A percentile compares a stretch with the other conserved stretches of the same genome.
Evolutionary conservation across 176 grass and related monocot genomes (phyloP).

Genomic region (Pontederia paniculata): DNA sequence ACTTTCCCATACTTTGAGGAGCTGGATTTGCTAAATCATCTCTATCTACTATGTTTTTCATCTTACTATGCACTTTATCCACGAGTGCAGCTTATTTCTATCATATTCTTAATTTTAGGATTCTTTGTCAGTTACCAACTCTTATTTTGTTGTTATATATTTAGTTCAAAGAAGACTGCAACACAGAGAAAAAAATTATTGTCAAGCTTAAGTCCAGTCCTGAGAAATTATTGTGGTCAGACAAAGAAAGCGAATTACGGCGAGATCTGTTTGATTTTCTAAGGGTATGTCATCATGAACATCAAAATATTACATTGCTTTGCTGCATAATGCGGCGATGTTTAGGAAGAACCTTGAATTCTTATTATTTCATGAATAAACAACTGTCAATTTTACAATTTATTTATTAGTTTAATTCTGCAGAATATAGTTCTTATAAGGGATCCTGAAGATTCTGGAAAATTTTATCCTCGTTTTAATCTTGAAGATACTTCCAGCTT

Average conservation of each 20-base stretch:
- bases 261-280: constrained; percentile 70
- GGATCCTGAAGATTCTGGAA: constrained; percentile 67
- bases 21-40: too few species aligned
- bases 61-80: too few species aligned
- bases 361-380: background rate
- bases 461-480: constrained; percentile 97
- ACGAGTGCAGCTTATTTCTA: too few species aligned
- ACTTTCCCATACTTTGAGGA: too few species aligned
- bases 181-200: constrained; percentile 95
- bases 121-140: background rate
- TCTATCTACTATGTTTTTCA: too few species aligned
- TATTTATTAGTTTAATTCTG: constrained; percentile 9
- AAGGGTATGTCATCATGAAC: background rate
- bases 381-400: constrained; percentile 8
- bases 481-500: constrained; percentile 89
- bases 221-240: constrained; percentile 73
- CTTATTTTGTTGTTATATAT: constrained; percentile 9
- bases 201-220: constrained; percentile 62
- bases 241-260: constrained; percentile 67
- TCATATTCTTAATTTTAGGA: too few species aligned
- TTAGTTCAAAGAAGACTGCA: constrained; percentile 98
- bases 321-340: constrained; percentile 1
- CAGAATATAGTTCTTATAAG: constrained; percentile 97
- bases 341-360: background rate
- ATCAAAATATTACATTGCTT: constrained; percentile 6